A percentile compares a stretch with the other conserved stretches of the same genome.
Evolutionary conservation across 352 stramenopile genomes (phyloP).

Genomic region (Thraustochytrium sp.): DNA sequence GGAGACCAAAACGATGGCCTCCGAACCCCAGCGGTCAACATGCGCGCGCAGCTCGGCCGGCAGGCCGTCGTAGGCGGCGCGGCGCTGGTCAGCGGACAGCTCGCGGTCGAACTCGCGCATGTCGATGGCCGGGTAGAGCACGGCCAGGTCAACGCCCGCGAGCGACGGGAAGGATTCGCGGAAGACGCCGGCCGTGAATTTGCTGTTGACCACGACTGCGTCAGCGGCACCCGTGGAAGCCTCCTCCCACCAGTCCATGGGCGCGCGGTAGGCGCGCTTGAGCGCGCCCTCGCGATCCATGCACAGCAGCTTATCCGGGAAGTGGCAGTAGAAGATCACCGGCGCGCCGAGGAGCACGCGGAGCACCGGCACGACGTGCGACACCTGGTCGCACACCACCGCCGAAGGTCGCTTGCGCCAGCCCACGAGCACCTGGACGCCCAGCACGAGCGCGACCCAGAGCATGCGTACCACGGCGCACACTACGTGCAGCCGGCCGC

Average conservation of each 20-base stretch:
- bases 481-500: conserved; percentile 77
- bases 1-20: conserved; percentile 71
- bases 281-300: conserved; percentile 10
- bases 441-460: conserved; percentile 68
- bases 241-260: conserved; percentile 88
- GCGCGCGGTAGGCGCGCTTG: conserved; percentile 57
- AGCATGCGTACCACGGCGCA: conserved; percentile 86
- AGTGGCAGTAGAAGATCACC: conserved; percentile 98
- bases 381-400: conserved; percentile 55
- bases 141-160: neutral
- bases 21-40: neutral
- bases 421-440: neutral
- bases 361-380: conserved; percentile 55
- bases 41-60: neutral
- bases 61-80: neutral
- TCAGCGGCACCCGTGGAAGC: conserved; percentile 82
- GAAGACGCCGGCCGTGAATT: conserved; percentile 70
- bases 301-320: conserved; percentile 91
- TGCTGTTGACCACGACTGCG: conserved; percentile 90
- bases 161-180: conserved; percentile 13
- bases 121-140: conserved; percentile 36
- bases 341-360: conserved; percentile 23
- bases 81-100: neutral
- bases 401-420: conserved; percentile 43
- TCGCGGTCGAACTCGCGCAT: neutral